phyloP scores from a whole-genome alignment of 768 basidiomycete species.

The Xanthoconium stramineum region DNA sequence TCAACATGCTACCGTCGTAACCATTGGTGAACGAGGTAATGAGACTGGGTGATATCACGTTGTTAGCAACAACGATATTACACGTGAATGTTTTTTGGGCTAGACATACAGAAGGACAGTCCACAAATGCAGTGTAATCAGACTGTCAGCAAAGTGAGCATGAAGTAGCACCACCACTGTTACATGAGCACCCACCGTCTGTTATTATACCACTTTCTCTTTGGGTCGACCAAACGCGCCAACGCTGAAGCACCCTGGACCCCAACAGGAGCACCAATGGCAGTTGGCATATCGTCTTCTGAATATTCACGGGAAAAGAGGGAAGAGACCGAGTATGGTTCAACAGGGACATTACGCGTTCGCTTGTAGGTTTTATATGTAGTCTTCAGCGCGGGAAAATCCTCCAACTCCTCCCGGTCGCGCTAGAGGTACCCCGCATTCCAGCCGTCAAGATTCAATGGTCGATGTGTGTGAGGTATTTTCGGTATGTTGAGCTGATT shows the following conservation, averaged over 20 bases:
- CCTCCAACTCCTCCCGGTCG: too few relatives aligned
- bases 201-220: conserved; percentile 76
- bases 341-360: conserved; percentile 16
- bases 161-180: neutral
- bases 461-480: neutral
- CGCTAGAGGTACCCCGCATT: conserved; percentile 19
- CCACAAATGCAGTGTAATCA: conserved; percentile 67
- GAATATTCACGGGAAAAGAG: neutral
- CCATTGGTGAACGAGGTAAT: conserved; percentile 76
- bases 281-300: conserved; percentile 48
- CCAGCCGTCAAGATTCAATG: neutral
- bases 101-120: conserved; percentile 57
- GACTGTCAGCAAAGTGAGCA: conserved; percentile 30
- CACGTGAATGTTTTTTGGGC: neutral
- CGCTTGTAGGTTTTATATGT: conserved; percentile 7
- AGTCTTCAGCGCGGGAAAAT: conserved; percentile 8
- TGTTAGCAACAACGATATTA: conserved; percentile 5
- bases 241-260: too few relatives aligned
- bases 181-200: conserved; percentile 43
- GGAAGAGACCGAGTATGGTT: conserved; percentile 8
- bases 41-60: conserved; percentile 40
- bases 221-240: conserved; percentile 59
- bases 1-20: conserved; percentile 79
- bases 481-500: neutral
- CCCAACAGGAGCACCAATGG: conserved; percentile 46